Conservation (phyloP, 345 rosid species). For the Gossypium sturtianum region DNA sequence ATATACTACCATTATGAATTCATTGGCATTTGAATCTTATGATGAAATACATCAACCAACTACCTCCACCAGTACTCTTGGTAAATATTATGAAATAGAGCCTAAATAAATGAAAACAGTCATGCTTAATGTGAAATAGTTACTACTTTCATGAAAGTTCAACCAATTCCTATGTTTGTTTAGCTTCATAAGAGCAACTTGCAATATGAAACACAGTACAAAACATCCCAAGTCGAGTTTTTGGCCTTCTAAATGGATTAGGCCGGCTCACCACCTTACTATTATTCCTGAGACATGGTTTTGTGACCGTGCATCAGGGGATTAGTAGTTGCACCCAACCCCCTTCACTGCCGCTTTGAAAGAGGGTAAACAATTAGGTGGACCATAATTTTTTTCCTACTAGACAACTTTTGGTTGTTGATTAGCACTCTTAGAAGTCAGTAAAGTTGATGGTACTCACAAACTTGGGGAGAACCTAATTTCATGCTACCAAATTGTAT, state of each 20-base stretch:
- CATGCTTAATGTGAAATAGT: neutral
- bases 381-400: neutral
- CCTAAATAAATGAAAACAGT: neutral
- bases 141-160: neutral
- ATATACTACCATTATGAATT: neutral
- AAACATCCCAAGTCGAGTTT: neutral
- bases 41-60: neutral
- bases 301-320: neutral
- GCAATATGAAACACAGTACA: neutral
- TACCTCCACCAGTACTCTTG: neutral
- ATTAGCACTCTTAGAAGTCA: neutral
- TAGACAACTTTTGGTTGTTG: neutral
- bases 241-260: neutral
- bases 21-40: neutral
- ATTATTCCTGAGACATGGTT: neutral
- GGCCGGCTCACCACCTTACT: neutral
- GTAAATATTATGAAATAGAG: neutral
- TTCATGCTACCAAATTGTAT: neutral
- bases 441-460: neutral
- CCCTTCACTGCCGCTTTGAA: neutral
- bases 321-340: neutral
- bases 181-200: neutral
- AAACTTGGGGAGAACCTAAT: neutral
- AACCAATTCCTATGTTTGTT: neutral
- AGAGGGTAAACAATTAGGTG: neutral